These are phyloP conservation scores for Anastatica hierochuntica DNA, from an alignment of 345 rosid genomes.

Conservation along the genomic window DNA sequence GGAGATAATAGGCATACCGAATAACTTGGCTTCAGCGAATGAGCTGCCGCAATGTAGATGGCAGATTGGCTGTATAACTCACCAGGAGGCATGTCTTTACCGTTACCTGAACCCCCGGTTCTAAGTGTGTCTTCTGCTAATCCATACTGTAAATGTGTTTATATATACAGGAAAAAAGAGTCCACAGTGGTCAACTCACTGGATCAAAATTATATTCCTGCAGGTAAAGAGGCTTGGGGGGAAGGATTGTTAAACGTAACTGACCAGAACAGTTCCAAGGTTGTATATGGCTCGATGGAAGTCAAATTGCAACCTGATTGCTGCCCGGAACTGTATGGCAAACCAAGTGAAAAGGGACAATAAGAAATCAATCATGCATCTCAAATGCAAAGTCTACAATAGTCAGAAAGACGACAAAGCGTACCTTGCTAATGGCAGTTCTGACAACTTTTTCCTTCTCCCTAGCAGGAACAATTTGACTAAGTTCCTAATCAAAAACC, in stretches of 20 bases:
- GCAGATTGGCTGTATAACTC: conserved; percentile 97
- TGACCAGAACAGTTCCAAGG: conserved; percentile 95
- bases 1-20: conserved; percentile 40
- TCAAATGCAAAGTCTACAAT: conserved; percentile 21
- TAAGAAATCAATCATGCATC: neutral
- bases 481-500: conserved; percentile 59
- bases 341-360: neutral
- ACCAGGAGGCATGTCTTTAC: conserved; percentile 70
- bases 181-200: neutral
- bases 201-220: neutral
- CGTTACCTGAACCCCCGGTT: conserved; percentile 54
- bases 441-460: conserved; percentile 86
- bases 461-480: conserved; percentile 91
- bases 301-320: conserved; percentile 88
- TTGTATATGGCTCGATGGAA: conserved; percentile 97
- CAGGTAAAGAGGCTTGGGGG: neutral
- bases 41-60: conserved; percentile 96
- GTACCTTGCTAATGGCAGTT: conserved; percentile 95
- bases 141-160: conserved; percentile 50
- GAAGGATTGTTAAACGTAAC: conserved; percentile 22
- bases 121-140: conserved; percentile 92
- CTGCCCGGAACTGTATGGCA: conserved; percentile 78
- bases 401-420: conserved; percentile 16
- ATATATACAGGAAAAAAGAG: neutral
- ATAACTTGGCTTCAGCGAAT: conserved; percentile 91